Base-by-base conservation (phyloP, 495 filamentous ascomycete genomes). In the Neurospora sp. region DNA sequence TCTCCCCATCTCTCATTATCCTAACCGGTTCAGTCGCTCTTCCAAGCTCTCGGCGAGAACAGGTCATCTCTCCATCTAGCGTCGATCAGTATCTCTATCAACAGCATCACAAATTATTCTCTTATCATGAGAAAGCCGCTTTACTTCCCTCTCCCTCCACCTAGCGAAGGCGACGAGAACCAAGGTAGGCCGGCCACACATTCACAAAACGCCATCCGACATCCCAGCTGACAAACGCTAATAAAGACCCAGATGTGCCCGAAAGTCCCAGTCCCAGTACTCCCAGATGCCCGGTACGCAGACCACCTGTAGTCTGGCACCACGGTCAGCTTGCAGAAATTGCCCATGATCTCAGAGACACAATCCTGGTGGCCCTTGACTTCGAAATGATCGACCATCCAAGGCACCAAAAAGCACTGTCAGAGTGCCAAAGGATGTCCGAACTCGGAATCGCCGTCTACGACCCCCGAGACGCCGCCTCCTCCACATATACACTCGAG, bases 11-110 rank as follows among this genome's bases (percentile, higher is more conserved):
- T 7, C 12, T 31, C 5, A 8, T 16, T 5, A 62, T 16, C 12
- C 23, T 54, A 16, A 27, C 54, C 5, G 2, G 3, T 5, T 62
- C 12, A 12, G 12, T 2, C 54, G 2, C 54, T 31, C 12, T 8
- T 1, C 0, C 2, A 14, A 8, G 1, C 12, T 16, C 11, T 0
- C 12, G 0, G 0, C 23, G 2, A 62, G 0, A 31, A 7, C 5
- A 0, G 5, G 23, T 1, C 12, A 62, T 62, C 5, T 2, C 11
- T 7, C 6, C 12, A 8, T 1, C 23, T 8, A 27, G 54, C 20
- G 5, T 16, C 23, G 31, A 16, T 16, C 20, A 31, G 2, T 31
- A 62, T 14, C 12, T 59, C 23, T 59, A 62, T 62, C 12, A 31
- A 4, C 23, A 31, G 2, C 23, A 7, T 59, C 5, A 5, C 46